phyloP scores from a whole-genome alignment of 2,329 filamentous ascomycete genomes.

The Talaromyces albobiverticillius region DNA sequence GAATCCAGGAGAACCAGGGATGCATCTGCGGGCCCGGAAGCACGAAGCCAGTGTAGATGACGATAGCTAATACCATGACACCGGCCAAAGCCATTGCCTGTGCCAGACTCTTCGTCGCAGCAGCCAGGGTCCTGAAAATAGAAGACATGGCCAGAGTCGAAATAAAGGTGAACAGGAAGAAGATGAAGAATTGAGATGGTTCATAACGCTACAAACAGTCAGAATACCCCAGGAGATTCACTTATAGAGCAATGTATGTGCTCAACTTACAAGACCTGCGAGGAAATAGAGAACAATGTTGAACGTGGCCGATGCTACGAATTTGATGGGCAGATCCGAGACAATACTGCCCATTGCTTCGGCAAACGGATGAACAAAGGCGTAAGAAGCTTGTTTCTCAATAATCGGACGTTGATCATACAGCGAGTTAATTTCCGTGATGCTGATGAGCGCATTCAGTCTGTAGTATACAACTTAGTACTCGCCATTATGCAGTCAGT shows the following conservation, averaged over 20 bases:
- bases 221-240: constrained; percentile 5
- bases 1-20: constrained; percentile 66
- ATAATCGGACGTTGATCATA: constrained; percentile 90
- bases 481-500: constrained; percentile 22
- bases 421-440: constrained; percentile 76
- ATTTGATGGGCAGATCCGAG: constrained; percentile 80
- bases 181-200: constrained; percentile 58
- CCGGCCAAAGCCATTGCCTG: constrained; percentile 60
- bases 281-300: constrained; percentile 85
- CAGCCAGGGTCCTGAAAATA: constrained; percentile 59
- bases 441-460: constrained; percentile 58
- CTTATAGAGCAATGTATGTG: background rate
- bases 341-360: constrained; percentile 85
- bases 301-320: constrained; percentile 69
- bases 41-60: constrained; percentile 67
- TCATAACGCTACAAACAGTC: constrained; percentile 28
- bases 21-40: constrained; percentile 58
- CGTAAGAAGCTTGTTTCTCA: constrained; percentile 85
- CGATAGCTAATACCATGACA: constrained; percentile 53
- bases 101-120: constrained; percentile 59
- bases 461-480: background rate
- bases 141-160: constrained; percentile 58
- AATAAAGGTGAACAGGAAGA: constrained; percentile 60
- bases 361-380: constrained; percentile 83
- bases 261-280: constrained; percentile 41